phyloP scores from a whole-genome alignment of 2,329 filamentous ascomycete species.

The Pestalotiopsis sp. region DNA sequence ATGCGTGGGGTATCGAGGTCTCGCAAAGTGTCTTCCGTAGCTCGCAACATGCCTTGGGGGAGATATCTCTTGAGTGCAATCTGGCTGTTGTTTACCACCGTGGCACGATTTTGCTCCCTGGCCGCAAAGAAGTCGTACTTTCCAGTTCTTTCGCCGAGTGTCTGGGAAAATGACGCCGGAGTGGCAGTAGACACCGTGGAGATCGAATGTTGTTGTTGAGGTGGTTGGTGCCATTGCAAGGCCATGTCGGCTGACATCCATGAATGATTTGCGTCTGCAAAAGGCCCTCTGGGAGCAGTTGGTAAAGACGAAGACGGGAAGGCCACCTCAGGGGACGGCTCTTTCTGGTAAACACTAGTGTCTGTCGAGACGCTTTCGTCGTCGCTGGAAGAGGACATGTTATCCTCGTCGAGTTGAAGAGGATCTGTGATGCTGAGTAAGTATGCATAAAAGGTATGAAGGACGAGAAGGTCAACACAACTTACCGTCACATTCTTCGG shows the following conservation, averaged over 20 bases:
- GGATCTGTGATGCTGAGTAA: not conserved
- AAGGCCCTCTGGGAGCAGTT: not conserved
- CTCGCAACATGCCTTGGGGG: no score
- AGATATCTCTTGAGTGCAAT: not conserved
- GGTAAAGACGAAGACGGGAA: not conserved
- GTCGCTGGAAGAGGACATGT: not conserved
- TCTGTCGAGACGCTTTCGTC: not conserved
- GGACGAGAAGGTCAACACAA: not conserved
- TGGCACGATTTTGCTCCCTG: slow-evolving; percentile 37
- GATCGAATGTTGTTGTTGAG: slow-evolving; percentile 19
- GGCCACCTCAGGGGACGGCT: not conserved
- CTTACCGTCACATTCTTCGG: not conserved
- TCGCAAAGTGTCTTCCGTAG: no score
- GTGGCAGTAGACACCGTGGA: slow-evolving; percentile 18
- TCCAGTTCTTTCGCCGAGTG: slow-evolving; percentile 36
- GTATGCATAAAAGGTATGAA: not conserved
- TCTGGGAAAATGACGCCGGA: slow-evolving; percentile 24
- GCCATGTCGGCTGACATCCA: not conserved
- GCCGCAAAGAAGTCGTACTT: slow-evolving; percentile 42
- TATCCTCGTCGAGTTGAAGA: not conserved
- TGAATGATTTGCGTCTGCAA: not conserved
- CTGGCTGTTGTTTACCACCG: slow-evolving; percentile 12
- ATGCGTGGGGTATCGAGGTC: no score
- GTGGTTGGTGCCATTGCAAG: not conserved
- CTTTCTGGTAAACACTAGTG: not conserved